phyloP scores from a whole-genome alignment of 164 flowering plant species.

The Nymphaea colorata region DNA sequence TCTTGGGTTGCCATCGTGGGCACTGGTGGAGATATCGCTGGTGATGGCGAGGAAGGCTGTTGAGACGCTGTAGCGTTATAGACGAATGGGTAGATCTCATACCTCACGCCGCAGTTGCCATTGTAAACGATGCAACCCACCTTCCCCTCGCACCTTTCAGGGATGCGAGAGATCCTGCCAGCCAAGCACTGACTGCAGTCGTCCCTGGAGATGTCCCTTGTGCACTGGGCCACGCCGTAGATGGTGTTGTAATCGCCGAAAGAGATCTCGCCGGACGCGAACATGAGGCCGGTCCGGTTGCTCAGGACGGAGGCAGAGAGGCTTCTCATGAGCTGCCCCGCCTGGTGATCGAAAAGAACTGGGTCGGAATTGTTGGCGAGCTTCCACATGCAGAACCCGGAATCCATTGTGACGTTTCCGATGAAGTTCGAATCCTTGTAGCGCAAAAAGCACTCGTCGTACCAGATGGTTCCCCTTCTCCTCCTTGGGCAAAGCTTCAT shows the following conservation, averaged over 20 bases:
- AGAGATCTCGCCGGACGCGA: neutral
- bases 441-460: conserved; percentile 12
- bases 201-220: neutral
- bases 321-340: neutral
- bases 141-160: conserved; percentile 1
- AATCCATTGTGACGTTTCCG: neutral
- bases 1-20: too few relatives aligned
- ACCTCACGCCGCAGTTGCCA: conserved; percentile 1
- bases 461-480: conserved; percentile 9
- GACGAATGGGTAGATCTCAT: conserved; percentile 5
- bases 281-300: neutral
- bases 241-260: neutral
- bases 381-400: neutral
- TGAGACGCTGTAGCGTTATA: neutral
- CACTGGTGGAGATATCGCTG: too few relatives aligned
- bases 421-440: conserved; percentile 12
- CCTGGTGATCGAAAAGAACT: neutral
- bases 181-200: conserved; percentile 1
- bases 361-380: neutral
- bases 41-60: too few relatives aligned
- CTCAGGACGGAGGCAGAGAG: neutral
- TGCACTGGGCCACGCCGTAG: conserved; percentile 14
- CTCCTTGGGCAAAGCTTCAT: neutral
- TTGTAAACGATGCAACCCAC: neutral
- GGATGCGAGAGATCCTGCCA: neutral